phyloP scores from a whole-genome alignment of 2,329 filamentous ascomycete genomes.

The Fusarium brachygibbosum region DNA sequence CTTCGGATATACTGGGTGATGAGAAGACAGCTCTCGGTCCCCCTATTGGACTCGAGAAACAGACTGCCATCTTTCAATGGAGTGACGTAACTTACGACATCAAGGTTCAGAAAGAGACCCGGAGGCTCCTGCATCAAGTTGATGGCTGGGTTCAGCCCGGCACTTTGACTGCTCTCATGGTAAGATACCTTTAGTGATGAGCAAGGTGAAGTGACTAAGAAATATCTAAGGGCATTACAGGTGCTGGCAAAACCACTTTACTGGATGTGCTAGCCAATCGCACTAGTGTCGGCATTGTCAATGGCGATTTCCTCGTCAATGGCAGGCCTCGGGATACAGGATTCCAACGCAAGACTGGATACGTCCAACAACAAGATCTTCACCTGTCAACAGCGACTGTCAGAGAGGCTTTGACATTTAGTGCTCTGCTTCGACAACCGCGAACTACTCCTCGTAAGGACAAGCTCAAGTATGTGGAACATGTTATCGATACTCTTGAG shows the following conservation, averaged over 20 bases:
- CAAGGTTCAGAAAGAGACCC: conserved; percentile 79
- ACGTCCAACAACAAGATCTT: conserved; percentile 90
- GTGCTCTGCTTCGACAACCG: conserved; percentile 85
- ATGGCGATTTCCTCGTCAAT: conserved; percentile 78
- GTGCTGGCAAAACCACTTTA: conserved; percentile 89
- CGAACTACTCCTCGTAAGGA: conserved; percentile 74
- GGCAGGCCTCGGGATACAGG: conserved; percentile 76
- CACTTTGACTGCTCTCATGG: conserved; percentile 87
- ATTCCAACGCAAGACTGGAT: conserved; percentile 89
- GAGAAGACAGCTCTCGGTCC: neutral
- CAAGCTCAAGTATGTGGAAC: conserved; percentile 49
- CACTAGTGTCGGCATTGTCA: conserved; percentile 86
- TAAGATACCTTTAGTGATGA: neutral
- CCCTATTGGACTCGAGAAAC: conserved; percentile 51
- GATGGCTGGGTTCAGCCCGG: conserved; percentile 93
- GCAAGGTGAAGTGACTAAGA: neutral
- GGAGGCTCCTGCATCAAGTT: conserved; percentile 82
- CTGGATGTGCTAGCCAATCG: conserved; percentile 85
- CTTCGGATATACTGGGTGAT: neutral
- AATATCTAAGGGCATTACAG: conserved; percentile 67
- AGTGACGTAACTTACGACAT: conserved; percentile 78
- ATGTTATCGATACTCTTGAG: conserved; percentile 49
- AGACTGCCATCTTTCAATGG: conserved; percentile 86
- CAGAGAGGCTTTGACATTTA: conserved; percentile 85
- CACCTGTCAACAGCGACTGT: conserved; percentile 85